These are phyloP conservation scores for Rosa multiflora DNA, from an alignment of 306 rosid genomes.

Conservation along the genomic window DNA sequence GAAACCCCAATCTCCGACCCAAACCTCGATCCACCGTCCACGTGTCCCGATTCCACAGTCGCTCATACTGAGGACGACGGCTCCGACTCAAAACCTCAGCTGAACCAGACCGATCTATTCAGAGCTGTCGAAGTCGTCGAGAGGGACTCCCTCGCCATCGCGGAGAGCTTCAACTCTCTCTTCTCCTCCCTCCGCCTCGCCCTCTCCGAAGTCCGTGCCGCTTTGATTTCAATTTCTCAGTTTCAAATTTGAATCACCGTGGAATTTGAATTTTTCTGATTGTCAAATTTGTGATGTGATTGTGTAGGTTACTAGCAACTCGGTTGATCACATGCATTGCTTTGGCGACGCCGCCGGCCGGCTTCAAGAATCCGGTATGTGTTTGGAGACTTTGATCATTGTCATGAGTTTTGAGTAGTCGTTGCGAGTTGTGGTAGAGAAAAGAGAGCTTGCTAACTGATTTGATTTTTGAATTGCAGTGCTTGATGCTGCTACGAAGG, in stretches of 20 bases:
- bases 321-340: constrained; percentile 78
- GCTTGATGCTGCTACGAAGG: constrained; percentile 82
- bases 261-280: neutral
- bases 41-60: constrained; percentile 1
- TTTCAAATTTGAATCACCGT: neutral
- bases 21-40: constrained; percentile 20
- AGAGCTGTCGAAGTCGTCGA: constrained; percentile 71
- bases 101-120: constrained; percentile 48
- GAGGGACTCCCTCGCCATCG: constrained; percentile 72
- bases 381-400: neutral
- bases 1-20: constrained; percentile 38
- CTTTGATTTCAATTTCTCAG: neutral
- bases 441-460: neutral
- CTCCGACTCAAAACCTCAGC: constrained; percentile 24
- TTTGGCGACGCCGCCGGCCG: constrained; percentile 82
- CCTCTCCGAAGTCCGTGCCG: constrained; percentile 54
- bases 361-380: constrained; percentile 84
- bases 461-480: constrained; percentile 40
- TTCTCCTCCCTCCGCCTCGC: constrained; percentile 73
- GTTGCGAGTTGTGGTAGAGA: no score
- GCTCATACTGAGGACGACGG: constrained; percentile 18
- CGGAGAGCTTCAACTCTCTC: constrained; percentile 73
- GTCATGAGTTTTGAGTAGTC: neutral
- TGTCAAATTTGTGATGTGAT: neutral
- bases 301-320: constrained; percentile 58